These are phyloP conservation scores for Centrapalus pauciflorus DNA, from an alignment of 129 eudicot species.

Conservation along the genomic window DNA sequence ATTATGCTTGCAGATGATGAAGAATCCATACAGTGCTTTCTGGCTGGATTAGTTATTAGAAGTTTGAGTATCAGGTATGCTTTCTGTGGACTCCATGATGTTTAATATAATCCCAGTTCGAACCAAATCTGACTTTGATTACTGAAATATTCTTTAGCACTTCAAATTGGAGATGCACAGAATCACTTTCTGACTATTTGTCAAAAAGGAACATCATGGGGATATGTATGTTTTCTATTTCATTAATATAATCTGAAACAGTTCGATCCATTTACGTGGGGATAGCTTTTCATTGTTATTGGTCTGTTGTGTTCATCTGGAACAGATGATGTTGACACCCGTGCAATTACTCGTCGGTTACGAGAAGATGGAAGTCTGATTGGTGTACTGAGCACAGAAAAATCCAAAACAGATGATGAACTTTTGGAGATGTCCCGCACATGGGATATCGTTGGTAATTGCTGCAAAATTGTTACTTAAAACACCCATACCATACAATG, in stretches of 20 bases:
- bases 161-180: constrained; percentile 83
- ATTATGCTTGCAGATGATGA: constrained; percentile 66
- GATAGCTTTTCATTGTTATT: background rate
- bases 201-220: constrained; percentile 95
- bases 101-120: background rate
- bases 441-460: constrained; percentile 86
- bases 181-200: constrained; percentile 82
- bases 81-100: background rate
- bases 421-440: constrained; percentile 88
- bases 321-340: constrained; percentile 94
- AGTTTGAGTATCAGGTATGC: constrained; percentile 86
- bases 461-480: background rate
- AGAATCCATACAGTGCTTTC: constrained; percentile 86
- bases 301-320: constrained; percentile 15
- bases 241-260: background rate
- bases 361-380: constrained; percentile 91
- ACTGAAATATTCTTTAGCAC: constrained; percentile 40
- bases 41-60: constrained; percentile 86
- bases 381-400: constrained; percentile 96
- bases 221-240: constrained; percentile 58
- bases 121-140: background rate
- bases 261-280: background rate
- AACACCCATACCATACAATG: background rate
- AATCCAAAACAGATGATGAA: constrained; percentile 68
- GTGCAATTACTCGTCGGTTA: constrained; percentile 90